A percentile compares a stretch with the other conserved stretches of the same genome.
These are phyloP conservation scores for Aspergillus heteromorphus DNA, from an alignment of 495 filamentous ascomycete species.

Conservation along the genomic window DNA sequence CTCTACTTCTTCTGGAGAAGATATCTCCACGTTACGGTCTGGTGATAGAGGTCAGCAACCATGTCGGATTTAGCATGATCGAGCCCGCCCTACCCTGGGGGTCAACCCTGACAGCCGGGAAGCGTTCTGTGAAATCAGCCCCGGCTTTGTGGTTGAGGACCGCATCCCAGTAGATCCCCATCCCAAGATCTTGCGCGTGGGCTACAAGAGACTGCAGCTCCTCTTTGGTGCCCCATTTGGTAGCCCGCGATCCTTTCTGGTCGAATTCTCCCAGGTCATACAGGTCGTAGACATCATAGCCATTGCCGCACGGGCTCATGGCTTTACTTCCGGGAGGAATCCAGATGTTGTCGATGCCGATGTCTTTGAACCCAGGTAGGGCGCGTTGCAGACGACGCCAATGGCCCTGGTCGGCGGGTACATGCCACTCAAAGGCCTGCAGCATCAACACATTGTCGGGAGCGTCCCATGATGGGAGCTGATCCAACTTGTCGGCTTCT, in stretches of 20 bases:
- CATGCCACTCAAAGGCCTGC: conserved; percentile 74
- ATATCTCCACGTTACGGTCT: conserved; percentile 54
- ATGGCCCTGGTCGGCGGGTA: conserved; percentile 58
- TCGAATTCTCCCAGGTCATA: conserved; percentile 76
- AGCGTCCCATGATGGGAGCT: conserved; percentile 30
- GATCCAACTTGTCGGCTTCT: conserved; percentile 22
- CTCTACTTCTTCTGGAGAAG: conserved; percentile 56
- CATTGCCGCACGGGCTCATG: conserved; percentile 56
- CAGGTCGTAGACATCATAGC: conserved; percentile 75
- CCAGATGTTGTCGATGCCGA: conserved; percentile 65
- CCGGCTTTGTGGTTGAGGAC: conserved; percentile 74
- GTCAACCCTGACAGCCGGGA: conserved; percentile 57
- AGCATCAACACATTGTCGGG: conserved; percentile 58
- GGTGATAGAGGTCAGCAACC: neutral
- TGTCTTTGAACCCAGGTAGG: conserved; percentile 49
- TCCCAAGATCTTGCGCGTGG: conserved; percentile 44
- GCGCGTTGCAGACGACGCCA: conserved; percentile 55
- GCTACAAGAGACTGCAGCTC: conserved; percentile 52
- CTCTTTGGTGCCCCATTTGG: conserved; percentile 67
- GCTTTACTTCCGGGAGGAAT: conserved; percentile 72
- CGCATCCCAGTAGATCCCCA: conserved; percentile 67
- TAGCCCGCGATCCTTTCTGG: conserved; percentile 58
- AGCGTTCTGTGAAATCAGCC: conserved; percentile 58
- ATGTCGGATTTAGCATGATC: neutral
- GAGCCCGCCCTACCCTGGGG: conserved; percentile 31